phyloP scores from a whole-genome alignment of 371 early-diverging fungal species.

The Chytridiales sp. region DNA sequence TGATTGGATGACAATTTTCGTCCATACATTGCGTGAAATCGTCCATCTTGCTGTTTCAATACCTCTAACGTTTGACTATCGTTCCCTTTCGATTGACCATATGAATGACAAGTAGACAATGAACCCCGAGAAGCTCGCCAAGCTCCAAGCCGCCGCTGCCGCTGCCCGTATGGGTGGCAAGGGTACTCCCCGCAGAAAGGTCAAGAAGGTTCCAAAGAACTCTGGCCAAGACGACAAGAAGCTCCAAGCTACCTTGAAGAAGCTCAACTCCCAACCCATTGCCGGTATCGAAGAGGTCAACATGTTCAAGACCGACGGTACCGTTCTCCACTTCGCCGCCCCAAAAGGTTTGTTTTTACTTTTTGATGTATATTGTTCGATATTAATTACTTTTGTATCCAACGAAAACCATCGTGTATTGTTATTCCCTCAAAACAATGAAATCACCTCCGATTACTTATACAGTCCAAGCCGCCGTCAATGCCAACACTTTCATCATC shows the following conservation, averaged over 20 bases:
- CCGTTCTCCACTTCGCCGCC: conserved; percentile 86
- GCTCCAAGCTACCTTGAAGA: conserved; percentile 82
- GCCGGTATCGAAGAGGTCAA: conserved; percentile 94
- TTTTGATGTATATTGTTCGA: conserved; percentile 1
- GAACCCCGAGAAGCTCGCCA: conserved; percentile 95
- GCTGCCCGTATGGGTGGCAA: conserved; percentile 92
- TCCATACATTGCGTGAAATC: too few relatives aligned
- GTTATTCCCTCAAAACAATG: too few relatives aligned
- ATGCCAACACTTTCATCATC: conserved; percentile 90
- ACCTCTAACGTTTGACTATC: too few relatives aligned
- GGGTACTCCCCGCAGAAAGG: conserved; percentile 95
- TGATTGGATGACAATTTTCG: too few relatives aligned
- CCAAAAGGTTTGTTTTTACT: conserved; percentile 74
- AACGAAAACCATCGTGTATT: too few relatives aligned
- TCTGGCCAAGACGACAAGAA: conserved; percentile 85
- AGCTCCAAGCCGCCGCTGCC: conserved; percentile 69
- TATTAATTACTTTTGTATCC: too few relatives aligned
- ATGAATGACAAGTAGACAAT: too few relatives aligned
- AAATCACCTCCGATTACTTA: not conserved
- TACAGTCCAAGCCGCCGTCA: conserved; percentile 78
- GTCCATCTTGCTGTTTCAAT: too few relatives aligned
- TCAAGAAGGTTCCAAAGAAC: conserved; percentile 75
- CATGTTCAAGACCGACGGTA: conserved; percentile 96
- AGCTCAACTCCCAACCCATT: conserved; percentile 83
- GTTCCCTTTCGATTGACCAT: too few relatives aligned